Base-by-base conservation (phyloP, 768 basidiomycete genomes). In the Psilocybe sp. region DNA sequence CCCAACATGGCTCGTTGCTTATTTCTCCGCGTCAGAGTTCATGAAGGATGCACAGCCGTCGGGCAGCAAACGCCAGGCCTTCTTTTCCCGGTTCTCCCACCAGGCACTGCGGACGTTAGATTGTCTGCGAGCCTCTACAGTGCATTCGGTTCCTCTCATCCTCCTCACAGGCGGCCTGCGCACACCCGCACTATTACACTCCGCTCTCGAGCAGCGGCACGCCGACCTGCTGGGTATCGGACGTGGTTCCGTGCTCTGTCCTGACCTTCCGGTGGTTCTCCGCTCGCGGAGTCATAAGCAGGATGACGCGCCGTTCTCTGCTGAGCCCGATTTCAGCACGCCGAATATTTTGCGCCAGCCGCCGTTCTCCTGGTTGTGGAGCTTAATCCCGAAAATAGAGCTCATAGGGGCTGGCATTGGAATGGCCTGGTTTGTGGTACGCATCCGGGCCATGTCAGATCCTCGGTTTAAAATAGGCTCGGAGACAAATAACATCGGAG, bases 131-230 rank as follows among this genome's bases (percentile, higher is more conserved):
- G 48, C 56, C 8, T 54, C 60, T 8, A 33, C 51, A 5, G 51
- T 59, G 4, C 46, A 59, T 7, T 60, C 64, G 1, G 59, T 65
- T 2, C 89, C 92, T 1, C 70, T 87, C 6, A 73, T 94, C 55
- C 70, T 94, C 23, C 78, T 95, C 20, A 94, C 92, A 0, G 92
- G 92, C 23, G 91, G 90, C 18, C 77, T 96, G 36, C 72, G 77
- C 18, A 81, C 84, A 0, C 78, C 81, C 13, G 66, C 74, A 0
- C 74, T 80, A 28, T 70, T 93, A 35, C 65, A 73, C 10, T 62
- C 68, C 13, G 87, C 79, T 1, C 73, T 92, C 13, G 54, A 60
- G 0, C 67, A 76, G 8, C 67, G 66, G 5, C 81, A 91, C 50
- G 79, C 90, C 0, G 77, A 95, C 63, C 71, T 94, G 18, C 71